These are phyloP conservation scores for Salix purpurea DNA, from an alignment of 345 rosid genomes.

Conservation along the genomic window DNA sequence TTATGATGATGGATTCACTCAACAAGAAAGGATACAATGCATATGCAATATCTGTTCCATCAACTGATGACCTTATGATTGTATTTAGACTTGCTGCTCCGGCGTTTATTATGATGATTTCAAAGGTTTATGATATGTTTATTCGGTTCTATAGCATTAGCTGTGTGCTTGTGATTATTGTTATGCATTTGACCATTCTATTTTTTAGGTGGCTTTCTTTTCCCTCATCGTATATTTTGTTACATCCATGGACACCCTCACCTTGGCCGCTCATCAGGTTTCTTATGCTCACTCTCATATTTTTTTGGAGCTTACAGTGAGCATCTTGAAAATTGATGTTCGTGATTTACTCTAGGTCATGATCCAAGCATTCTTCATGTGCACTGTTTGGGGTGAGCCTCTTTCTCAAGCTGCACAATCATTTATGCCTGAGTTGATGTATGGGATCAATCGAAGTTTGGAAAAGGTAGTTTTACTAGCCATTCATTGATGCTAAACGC, in stretches of 20 bases:
- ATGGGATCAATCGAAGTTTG: conserved; percentile 57
- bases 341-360: conserved; percentile 39
- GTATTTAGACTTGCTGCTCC: conserved; percentile 76
- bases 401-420: conserved; percentile 95
- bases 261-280: conserved; percentile 93
- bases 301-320: neutral
- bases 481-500: neutral
- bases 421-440: conserved; percentile 82
- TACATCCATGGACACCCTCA: conserved; percentile 74
- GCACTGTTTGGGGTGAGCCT: conserved; percentile 83
- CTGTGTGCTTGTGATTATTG: neutral
- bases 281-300: neutral
- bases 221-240: conserved; percentile 75
- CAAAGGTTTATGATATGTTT: conserved; percentile 41
- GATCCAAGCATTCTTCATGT: conserved; percentile 69
- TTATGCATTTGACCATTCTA: conserved; percentile 8
- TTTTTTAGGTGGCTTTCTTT: conserved; percentile 68
- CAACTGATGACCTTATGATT: conserved; percentile 43
- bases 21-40: conserved; percentile 75
- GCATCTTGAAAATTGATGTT: neutral
- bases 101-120: conserved; percentile 62
- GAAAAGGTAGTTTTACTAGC: conserved; percentile 40
- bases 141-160: neutral
- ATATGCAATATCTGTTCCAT: conserved; percentile 56
- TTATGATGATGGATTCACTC: conserved; percentile 72